Percentiles rank a stretch among this genome's conserved stretches.
Conservation (phyloP, 2,329 filamentous ascomycete genomes). For the Dothistroma septosporum region DNA sequence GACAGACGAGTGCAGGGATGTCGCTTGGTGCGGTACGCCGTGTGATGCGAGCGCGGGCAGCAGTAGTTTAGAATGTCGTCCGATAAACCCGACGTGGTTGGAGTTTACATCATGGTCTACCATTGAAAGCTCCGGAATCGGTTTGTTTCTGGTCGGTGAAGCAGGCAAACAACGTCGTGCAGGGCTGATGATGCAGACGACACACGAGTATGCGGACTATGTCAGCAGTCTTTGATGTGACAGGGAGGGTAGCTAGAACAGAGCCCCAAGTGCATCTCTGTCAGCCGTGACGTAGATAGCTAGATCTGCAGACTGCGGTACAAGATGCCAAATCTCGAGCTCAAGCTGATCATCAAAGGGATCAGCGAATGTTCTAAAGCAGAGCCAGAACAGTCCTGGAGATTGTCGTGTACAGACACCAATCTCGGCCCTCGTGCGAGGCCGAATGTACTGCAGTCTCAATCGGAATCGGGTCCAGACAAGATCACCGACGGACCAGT, state of each 20-base stretch:
- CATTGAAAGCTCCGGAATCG: background rate
- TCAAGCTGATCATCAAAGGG: background rate
- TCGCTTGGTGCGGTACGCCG: background rate
- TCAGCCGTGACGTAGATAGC: background rate
- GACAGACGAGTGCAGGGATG: background rate
- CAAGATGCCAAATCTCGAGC: background rate
- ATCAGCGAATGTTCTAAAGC: background rate
- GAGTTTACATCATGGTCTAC: background rate
- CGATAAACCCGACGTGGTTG: background rate
- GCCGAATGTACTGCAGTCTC: background rate
- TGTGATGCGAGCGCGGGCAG: background rate
- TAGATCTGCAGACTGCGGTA: background rate
- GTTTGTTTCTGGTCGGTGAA: background rate
- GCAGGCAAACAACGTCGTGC: background rate
- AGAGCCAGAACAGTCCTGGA: background rate
- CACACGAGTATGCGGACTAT: background rate
- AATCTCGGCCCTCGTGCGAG: background rate
- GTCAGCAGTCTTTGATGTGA: background rate
- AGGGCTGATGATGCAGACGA: background rate
- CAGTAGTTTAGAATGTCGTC: background rate
- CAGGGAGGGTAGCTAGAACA: background rate
- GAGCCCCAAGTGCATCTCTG: background rate
- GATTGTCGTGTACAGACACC: background rate
- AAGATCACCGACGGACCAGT: background rate
- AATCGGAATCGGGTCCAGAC: background rate